Evolutionary conservation across 2,329 filamentous ascomycete species (phyloP).

Genomic region (Simplicillium aogashimaense): DNA sequence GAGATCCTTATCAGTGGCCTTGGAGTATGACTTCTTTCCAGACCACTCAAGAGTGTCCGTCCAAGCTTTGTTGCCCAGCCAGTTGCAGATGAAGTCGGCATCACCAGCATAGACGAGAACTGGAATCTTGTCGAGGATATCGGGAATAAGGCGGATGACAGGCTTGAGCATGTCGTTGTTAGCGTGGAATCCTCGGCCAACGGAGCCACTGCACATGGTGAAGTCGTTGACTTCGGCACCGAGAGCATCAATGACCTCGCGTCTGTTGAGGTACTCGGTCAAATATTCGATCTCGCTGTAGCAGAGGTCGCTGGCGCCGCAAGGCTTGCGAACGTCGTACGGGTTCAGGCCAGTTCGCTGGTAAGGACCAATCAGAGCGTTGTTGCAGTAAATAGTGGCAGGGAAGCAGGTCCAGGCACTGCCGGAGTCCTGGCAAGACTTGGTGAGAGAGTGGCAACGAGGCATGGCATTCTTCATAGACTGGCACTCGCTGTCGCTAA

Average conservation of each 20-base stretch:
- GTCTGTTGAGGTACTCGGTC: slow-evolving; percentile 75
- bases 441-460: slow-evolving; percentile 79
- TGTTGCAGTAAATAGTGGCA: slow-evolving; percentile 97
- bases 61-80: slow-evolving; percentile 97
- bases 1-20: slow-evolving; percentile 60
- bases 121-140: slow-evolving; percentile 79
- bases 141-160: slow-evolving; percentile 82
- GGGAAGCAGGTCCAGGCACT: slow-evolving; percentile 90
- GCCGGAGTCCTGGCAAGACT: slow-evolving; percentile 84
- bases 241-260: slow-evolving; percentile 73
- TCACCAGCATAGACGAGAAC: slow-evolving; percentile 91
- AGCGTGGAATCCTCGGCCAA: slow-evolving; percentile 97
- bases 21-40: slow-evolving; percentile 71
- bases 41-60: slow-evolving; percentile 87
- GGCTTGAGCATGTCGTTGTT: slow-evolving; percentile 99
- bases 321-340: slow-evolving; percentile 88
- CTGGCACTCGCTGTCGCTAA: slow-evolving; percentile 66
- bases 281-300: slow-evolving; percentile 88
- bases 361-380: slow-evolving; percentile 88
- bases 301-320: slow-evolving; percentile 78
- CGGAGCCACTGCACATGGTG: slow-evolving; percentile 96
- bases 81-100: slow-evolving; percentile 90
- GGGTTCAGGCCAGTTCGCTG: slow-evolving; percentile 89
- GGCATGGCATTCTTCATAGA: slow-evolving; percentile 89
- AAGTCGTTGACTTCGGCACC: slow-evolving; percentile 84